phyloP scores from a whole-genome alignment of 208 protist species.

The Trichomonas tenax region DNA sequence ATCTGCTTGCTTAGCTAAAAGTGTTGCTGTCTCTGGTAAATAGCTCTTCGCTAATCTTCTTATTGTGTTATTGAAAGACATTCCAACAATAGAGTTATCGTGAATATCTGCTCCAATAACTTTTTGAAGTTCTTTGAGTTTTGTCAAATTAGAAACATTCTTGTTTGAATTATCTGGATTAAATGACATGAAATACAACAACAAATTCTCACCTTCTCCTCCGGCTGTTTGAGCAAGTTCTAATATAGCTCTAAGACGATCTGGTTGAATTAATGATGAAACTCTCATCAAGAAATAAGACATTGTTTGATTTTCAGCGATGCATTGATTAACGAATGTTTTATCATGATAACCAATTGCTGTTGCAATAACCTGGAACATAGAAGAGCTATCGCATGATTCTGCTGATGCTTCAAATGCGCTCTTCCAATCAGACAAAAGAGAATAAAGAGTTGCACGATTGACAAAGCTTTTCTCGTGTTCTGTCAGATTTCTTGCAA shows the following conservation, averaged over 20 bases:
- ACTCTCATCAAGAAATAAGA: not conserved
- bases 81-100: not conserved
- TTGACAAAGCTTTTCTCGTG: not conserved
- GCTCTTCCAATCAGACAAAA: not conserved
- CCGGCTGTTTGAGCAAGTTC: not conserved
- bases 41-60: not conserved
- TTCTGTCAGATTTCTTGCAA: not conserved
- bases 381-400: not conserved
- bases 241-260: not conserved
- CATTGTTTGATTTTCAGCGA: not conserved
- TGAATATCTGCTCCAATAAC: not conserved
- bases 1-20: not conserved
- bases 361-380: not conserved
- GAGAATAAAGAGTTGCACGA: not conserved
- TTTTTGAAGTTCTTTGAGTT: not conserved
- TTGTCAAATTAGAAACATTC: not conserved
- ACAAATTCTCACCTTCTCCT: not conserved
- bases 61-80: not conserved
- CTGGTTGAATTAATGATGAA: not conserved
- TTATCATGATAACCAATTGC: not conserved
- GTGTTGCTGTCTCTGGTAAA: not conserved
- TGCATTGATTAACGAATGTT: not conserved
- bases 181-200: not conserved
- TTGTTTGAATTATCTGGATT: not conserved
- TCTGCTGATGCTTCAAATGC: not conserved